Conservation (phyloP, 1,139 yeast genomes). For the Meyerozyma elateridarum region DNA sequence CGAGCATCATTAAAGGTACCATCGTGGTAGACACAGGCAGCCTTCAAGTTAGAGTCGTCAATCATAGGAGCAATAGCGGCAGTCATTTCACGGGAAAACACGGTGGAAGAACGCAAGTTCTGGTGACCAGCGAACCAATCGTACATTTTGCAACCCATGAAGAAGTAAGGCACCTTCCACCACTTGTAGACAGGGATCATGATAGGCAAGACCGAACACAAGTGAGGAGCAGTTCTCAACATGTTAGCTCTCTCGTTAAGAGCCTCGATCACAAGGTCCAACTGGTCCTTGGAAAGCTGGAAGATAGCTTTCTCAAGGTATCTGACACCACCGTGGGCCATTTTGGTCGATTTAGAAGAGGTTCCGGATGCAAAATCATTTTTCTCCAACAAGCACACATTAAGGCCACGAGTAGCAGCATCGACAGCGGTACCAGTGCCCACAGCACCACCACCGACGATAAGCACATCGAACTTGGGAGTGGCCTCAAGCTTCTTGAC, state of each 20-base stretch:
- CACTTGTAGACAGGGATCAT: conserved; percentile 92
- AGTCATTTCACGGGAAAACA: conserved; percentile 66
- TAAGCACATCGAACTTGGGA: conserved; percentile 69
- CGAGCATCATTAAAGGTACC: conserved; percentile 93
- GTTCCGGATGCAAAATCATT: conserved; percentile 91
- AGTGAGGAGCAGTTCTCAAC: conserved; percentile 89
- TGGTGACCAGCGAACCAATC: conserved; percentile 91
- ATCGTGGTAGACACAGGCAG: conserved; percentile 90
- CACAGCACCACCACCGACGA: conserved; percentile 95
- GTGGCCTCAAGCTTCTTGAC: conserved; percentile 28
- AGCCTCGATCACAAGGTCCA: conserved; percentile 91
- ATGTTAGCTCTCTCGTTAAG: conserved; percentile 87
- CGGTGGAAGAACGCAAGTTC: conserved; percentile 74
- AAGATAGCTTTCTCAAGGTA: conserved; percentile 93
- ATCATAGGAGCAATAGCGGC: conserved; percentile 83
- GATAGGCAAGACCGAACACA: conserved; percentile 81
- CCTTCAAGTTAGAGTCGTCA: conserved; percentile 75
- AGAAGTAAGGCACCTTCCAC: conserved; percentile 96
- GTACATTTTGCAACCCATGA: conserved; percentile 87
- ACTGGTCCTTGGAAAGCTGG: conserved; percentile 85
- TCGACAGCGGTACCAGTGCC: conserved; percentile 94
- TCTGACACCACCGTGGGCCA: conserved; percentile 97
- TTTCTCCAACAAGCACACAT: conserved; percentile 82
- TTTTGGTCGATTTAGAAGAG: conserved; percentile 90
- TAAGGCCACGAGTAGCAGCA: conserved; percentile 86